Evolutionary conservation across 176 grass and related monocot species (phyloP).

Genomic region (Elaeis guineensis): DNA sequence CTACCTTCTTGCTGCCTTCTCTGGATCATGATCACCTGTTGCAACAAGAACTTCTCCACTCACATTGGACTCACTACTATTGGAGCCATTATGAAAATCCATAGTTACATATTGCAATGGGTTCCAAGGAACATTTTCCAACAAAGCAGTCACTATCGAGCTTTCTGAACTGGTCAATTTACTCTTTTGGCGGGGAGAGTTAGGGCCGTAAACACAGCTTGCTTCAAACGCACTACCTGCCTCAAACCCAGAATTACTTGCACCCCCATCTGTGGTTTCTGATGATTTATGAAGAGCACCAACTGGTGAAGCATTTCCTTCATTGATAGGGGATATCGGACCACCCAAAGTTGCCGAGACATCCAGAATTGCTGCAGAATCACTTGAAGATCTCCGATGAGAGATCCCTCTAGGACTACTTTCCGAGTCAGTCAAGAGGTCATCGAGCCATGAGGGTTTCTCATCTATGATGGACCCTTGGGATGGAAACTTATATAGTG

Average conservation of each 20-base stretch:
- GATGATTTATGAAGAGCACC: slow-evolving; percentile 9
- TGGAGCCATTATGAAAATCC: slow-evolving; percentile 21
- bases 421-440: slow-evolving; percentile 61
- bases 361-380: slow-evolving; percentile 73
- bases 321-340: slow-evolving; percentile 29
- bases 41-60: slow-evolving; percentile 20
- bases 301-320: slow-evolving; percentile 32
- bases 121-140: slow-evolving; percentile 77
- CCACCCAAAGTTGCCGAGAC: slow-evolving; percentile 29
- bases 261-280: slow-evolving; percentile 18
- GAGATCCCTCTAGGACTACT: slow-evolving; percentile 28
- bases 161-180: slow-evolving; percentile 64
- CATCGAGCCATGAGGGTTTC: slow-evolving; percentile 67
- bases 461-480: slow-evolving; percentile 38
- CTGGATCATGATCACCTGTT: slow-evolving; percentile 37
- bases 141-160: slow-evolving; percentile 71
- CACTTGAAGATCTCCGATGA: slow-evolving; percentile 76
- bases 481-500: slow-evolving; percentile 40
- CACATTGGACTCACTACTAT: slow-evolving; percentile 19
- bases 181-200: slow-evolving; percentile 81
- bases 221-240: slow-evolving; percentile 37
- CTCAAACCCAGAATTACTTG: slow-evolving; percentile 37
- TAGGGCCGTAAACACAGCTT: slow-evolving; percentile 78
- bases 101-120: slow-evolving; percentile 70
- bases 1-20: slow-evolving; percentile 81